These are phyloP conservation scores for Lithospermum erythrorhizon DNA, from an alignment of 257 asterid species.

Conservation along the genomic window DNA sequence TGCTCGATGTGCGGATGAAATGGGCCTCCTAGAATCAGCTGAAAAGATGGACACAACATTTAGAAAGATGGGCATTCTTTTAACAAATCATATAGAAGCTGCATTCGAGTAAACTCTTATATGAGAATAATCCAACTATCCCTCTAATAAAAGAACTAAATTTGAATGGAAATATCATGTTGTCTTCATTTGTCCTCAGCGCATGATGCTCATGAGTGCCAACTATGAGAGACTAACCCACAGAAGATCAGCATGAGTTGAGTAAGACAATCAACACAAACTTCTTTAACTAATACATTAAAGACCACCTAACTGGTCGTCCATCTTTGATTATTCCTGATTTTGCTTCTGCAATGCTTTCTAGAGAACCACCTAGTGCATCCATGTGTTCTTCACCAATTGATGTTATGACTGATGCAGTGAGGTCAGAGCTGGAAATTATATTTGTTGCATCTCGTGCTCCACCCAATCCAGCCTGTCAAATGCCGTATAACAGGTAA, in stretches of 20 bases:
- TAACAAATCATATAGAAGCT: too few relatives aligned
- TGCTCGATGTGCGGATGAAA: slow-evolving; percentile 74
- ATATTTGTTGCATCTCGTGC: slow-evolving; percentile 97
- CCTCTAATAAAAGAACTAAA: not conserved
- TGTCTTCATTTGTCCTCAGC: too few relatives aligned
- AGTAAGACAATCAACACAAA: not conserved
- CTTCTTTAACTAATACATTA: slow-evolving; percentile 11
- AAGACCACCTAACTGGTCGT: slow-evolving; percentile 92
- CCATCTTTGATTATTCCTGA: slow-evolving; percentile 83
- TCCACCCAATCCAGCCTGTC: slow-evolving; percentile 81
- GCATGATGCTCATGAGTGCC: too few relatives aligned
- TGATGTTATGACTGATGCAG: slow-evolving; percentile 71
- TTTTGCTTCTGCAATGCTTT: slow-evolving; percentile 84
- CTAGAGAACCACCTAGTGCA: slow-evolving; percentile 92
- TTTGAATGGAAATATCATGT: not conserved
- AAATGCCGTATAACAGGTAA: slow-evolving; percentile 6
- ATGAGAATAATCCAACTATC: not conserved
- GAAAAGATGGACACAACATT: slow-evolving; percentile 8
- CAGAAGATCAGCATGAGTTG: not conserved
- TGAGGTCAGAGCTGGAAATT: slow-evolving; percentile 50
- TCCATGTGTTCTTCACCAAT: slow-evolving; percentile 89
- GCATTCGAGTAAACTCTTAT: not conserved
- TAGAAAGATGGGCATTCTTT: not conserved
- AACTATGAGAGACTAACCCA: not conserved
- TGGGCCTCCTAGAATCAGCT: slow-evolving; percentile 94